A percentile compares a stretch with the other conserved stretches of the same genome.
Evolutionary conservation across 2,329 filamentous ascomycete genomes (phyloP).

Genomic region (Cadophora malorum): DNA sequence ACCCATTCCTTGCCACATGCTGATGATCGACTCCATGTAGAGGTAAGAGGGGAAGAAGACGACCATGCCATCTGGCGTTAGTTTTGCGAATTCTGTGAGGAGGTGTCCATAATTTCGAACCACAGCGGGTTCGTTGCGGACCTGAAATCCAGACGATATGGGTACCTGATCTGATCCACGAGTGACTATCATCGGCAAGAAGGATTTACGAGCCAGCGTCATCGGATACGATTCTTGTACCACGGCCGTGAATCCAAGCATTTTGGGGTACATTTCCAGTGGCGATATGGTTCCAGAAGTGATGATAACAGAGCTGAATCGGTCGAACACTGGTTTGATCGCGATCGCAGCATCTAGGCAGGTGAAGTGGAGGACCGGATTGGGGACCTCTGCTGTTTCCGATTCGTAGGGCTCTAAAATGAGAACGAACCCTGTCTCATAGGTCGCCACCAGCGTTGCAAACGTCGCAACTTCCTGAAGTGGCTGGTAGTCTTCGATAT

Average conservation of each 20-base stretch:
- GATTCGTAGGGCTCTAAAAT: slow-evolving; percentile 98
- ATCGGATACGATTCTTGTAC: slow-evolving; percentile 97
- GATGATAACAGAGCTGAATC: slow-evolving; percentile 97
- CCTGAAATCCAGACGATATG: slow-evolving; percentile 92
- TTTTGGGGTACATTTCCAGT: slow-evolving; percentile 98
- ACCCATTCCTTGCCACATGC: slow-evolving; percentile 99
- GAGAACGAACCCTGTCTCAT: slow-evolving; percentile 93
- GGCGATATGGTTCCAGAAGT: slow-evolving; percentile 97
- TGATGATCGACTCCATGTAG: slow-evolving; percentile 99
- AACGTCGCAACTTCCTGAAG: slow-evolving; percentile 98
- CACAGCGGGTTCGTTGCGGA: slow-evolving; percentile 94
- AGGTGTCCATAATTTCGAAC: slow-evolving; percentile 95
- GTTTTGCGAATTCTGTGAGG: slow-evolving; percentile 91
- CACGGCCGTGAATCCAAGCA: slow-evolving; percentile 91
- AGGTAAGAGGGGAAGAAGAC: slow-evolving; percentile 99
- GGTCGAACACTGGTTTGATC: slow-evolving; percentile 96
- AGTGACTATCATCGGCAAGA: slow-evolving; percentile 97
- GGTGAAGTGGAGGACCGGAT: slow-evolving; percentile 95
- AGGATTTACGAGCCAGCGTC: slow-evolving; percentile 93
- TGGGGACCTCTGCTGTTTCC: slow-evolving; percentile 92
- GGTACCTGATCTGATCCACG: slow-evolving; percentile 92
- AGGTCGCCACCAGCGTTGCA: slow-evolving; percentile 93
- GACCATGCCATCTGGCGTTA: slow-evolving; percentile 97
- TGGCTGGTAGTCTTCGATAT: slow-evolving; percentile 97
- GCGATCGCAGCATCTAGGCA: slow-evolving; percentile 97